Base-by-base conservation (phyloP, 139 green algal species). In the Zygnema cylindricum region DNA sequence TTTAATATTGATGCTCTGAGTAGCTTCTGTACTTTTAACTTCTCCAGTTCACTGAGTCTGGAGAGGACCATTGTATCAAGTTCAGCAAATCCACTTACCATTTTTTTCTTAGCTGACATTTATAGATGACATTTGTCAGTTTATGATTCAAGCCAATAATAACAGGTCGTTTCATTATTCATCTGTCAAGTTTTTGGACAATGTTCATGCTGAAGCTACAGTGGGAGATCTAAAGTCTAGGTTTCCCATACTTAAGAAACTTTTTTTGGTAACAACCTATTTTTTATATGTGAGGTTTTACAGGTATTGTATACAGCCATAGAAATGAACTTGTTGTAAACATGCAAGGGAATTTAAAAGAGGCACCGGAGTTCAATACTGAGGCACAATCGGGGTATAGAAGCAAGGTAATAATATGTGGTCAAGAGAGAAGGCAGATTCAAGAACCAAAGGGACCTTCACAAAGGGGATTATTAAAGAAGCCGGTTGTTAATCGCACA, bases 281-380 rank as follows among this genome's bases (percentile, higher is more conserved):
- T 21, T 81, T 35, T 35, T 81, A 21, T 81, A 33, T 21, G 16
- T 81, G 21, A 81, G 30, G 16, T 21, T 21, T 35, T 22, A 43
- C 73, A 81, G 73, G 73, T 43, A 40, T 81, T 40, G 23, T 81
- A 22, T 81, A 81, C 43, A 22, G 35, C 21, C 73, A 81, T 81
- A 35, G 73, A 21, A 81, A 81, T 22, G 73, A 81, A 43, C 21
- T 69, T 23, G 73, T 81, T 35, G 21, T 81, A 40, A 81, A 21
- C 73, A 81, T 54, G 73, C 35, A 81, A 81, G 23, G n/a, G n/a
- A n/a, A n/a, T n/a, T n/a, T n/a, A n/a, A n/a, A n/a, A n/a, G n/a
- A n/a, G n/a, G n/a, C n/a, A n/a, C n/a, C n/a, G n/a, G n/a, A n/a
- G n/a, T n/a, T n/a, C n/a, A n/a, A n/a, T n/a, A n/a, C n/a, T n/a